phyloP scores from a whole-genome alignment of 2,329 filamentous ascomycete genomes.

The Trichophyton verrucosum region DNA sequence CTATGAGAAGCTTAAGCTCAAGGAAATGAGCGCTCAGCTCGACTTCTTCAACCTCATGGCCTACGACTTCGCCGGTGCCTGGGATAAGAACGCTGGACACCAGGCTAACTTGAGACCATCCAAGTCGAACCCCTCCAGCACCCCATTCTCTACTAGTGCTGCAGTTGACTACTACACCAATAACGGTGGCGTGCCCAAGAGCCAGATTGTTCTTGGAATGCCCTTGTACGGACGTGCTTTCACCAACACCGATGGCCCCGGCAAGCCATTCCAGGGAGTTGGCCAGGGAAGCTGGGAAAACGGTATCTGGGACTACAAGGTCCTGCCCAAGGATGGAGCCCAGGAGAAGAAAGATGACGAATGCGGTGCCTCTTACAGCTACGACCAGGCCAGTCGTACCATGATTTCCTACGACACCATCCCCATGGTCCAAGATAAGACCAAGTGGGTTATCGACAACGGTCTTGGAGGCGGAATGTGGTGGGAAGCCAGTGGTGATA shows the following conservation, averaged over 20 bases:
- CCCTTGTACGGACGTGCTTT: conserved; percentile 90
- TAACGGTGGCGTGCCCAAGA: conserved; percentile 45
- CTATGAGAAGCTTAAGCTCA: conserved; percentile 32
- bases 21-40: conserved; percentile 35
- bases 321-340: conserved; percentile 56
- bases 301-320: conserved; percentile 83
- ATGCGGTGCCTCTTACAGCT: conserved; percentile 60
- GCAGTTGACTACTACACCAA: conserved; percentile 60
- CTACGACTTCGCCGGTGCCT: conserved; percentile 75
- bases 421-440: conserved; percentile 55
- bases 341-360: conserved; percentile 48
- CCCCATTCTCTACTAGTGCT: conserved; percentile 62
- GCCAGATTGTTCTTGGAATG: conserved; percentile 85
- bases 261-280: conserved; percentile 56
- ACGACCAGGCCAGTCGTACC: conserved; percentile 48
- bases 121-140: conserved; percentile 46
- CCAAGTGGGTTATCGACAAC: conserved; percentile 52
- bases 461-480: conserved; percentile 84
- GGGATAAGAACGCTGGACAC: conserved; percentile 62
- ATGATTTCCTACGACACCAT: conserved; percentile 62
- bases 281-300: conserved; percentile 74
- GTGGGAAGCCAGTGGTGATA: conserved; percentile 83
- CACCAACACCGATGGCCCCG: conserved; percentile 63
- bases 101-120: conserved; percentile 66
- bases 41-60: conserved; percentile 57